Base-by-base conservation (phyloP, 208 protist species). In the Wallacemonas collosoma region DNA sequence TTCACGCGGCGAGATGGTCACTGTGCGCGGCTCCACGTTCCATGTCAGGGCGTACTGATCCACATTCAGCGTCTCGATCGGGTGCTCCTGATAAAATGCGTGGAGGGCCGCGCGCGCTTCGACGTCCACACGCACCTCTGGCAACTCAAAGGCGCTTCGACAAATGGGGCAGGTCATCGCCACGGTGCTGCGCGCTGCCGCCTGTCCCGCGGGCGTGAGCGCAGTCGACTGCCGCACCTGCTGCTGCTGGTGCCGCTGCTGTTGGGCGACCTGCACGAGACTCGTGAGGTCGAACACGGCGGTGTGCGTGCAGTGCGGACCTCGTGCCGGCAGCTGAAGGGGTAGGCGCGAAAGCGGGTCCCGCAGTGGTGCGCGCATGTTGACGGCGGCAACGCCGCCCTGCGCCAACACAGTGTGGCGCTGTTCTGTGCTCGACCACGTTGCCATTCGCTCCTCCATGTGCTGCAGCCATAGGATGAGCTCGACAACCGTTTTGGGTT, bases 231-330 rank as follows among this genome's bases (percentile, higher is more conserved):
- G 26, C 26, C 26, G 26, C 26, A 26, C 26, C 26, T 26, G 26
- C 26, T 26, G 26, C 26, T 26, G 35, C 38, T 62, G 56, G 56
- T 35, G 56, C 56, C 43, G 56, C 56, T 65, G 69, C 65, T 82
- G 80, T 64, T 89, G 79, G 11, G 73, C 81, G 5, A 78, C 69
- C 50, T 75, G 81, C 14, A 96, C 83, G 74, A 94, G 93, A 36
- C 74, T 80, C 40, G 61, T 68, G n/a, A 90, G 50, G 54, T 96
- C 91, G 73, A 96, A 96, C n/a, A 92, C 43, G 62, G 91, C 87
- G 39, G 85, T 39, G 74, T 96, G 91, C 41, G 68, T 72, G 50
- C 91, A 96, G 39, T 26, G 48, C 26, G 70, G 50, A 12, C 91
- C 88, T 14, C 91, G 81, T 4, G 75, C 82, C 2, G 91, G 91